Evolutionary conservation across 176 grass and related monocot species (phyloP).

Genomic region (Carex cristatella): DNA sequence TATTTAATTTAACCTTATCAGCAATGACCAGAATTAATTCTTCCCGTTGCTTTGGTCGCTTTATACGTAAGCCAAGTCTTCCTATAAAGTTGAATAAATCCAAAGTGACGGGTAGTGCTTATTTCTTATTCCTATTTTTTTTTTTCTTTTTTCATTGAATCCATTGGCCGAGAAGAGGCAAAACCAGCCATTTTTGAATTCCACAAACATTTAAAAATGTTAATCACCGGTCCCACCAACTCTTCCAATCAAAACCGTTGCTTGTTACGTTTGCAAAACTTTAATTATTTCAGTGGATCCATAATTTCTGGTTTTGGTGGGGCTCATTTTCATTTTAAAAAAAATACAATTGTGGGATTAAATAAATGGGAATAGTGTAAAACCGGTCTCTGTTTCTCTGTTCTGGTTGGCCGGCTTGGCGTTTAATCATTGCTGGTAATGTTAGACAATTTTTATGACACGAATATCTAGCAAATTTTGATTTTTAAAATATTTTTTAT

Average conservation of each 20-base stretch:
- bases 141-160: background rate
- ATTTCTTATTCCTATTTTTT: background rate
- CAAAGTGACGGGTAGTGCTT: background rate
- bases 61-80: background rate
- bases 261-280: background rate
- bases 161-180: conserved; percentile 7
- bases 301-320: conserved; percentile 10
- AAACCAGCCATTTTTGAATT: conserved; percentile 11
- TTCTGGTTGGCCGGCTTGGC: background rate
- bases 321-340: background rate
- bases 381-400: background rate
- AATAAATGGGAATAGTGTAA: background rate
- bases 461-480: background rate
- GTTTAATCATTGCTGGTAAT: background rate
- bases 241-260: background rate
- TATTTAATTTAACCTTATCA: background rate
- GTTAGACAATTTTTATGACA: background rate
- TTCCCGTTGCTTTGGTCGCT: background rate
- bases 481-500: background rate
- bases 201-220: background rate
- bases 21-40: background rate
- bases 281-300: conserved; percentile 13
- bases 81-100: background rate
- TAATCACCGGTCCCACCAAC: background rate
- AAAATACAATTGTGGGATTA: background rate